These are phyloP conservation scores for Pontederia crassipes DNA, from an alignment of 176 grass and related monocot species.

Conservation along the genomic window DNA sequence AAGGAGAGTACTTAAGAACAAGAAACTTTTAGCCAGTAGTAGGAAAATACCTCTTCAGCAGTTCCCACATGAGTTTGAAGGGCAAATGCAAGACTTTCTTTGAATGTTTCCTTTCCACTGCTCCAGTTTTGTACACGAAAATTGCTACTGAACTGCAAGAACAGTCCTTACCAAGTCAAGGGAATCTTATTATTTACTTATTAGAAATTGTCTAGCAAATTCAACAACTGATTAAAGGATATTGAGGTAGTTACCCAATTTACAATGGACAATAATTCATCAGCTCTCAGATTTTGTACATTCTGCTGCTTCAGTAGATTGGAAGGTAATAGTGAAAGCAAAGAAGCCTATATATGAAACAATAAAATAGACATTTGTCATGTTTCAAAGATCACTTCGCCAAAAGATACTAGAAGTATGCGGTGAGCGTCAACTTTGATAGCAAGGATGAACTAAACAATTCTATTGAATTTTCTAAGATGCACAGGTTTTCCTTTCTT, in stretches of 20 bases:
- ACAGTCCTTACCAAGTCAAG: conserved; percentile 8
- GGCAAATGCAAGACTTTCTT: conserved; percentile 68
- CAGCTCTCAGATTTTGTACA: conserved; percentile 41
- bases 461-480: too few species aligned
- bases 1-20: background rate
- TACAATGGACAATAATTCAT: conserved; percentile 42
- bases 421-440: too few species aligned
- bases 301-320: conserved; percentile 47
- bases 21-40: background rate
- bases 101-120: conserved; percentile 51
- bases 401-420: too few species aligned
- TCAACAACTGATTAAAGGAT: background rate
- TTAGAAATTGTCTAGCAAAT: too few species aligned
- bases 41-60: conserved; percentile 61
- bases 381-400: too few species aligned
- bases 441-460: too few species aligned
- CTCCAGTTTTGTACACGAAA: conserved; percentile 50
- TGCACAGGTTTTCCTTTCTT: too few species aligned
- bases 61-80: conserved; percentile 73
- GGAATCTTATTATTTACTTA: too few species aligned
- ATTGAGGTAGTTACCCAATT: conserved; percentile 55
- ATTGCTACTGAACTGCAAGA: conserved; percentile 66
- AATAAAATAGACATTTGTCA: too few species aligned
- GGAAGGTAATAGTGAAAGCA: conserved; percentile 79
- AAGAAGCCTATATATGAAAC: conserved; percentile 53